Evolutionary conservation across 306 rosid species (phyloP).

Genomic region (Pachyrhizus erosus): DNA sequence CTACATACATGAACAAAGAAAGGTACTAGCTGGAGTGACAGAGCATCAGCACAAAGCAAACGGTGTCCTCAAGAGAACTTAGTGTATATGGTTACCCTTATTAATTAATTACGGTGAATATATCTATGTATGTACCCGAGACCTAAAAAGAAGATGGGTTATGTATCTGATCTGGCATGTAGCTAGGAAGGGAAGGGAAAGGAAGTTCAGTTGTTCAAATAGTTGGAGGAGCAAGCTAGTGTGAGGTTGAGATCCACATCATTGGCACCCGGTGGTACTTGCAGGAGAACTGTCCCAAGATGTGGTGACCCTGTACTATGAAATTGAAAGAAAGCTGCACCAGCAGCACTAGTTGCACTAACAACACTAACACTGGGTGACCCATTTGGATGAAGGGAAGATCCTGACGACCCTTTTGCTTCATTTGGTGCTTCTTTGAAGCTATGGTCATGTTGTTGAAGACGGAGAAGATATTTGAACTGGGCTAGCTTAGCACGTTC

Average conservation of each 20-base stretch:
- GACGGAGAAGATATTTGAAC: not conserved
- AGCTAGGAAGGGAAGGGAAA: too few relatives aligned
- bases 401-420: not conserved
- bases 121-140: not conserved
- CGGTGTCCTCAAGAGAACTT: not conserved
- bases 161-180: not conserved
- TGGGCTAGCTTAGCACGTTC: constrained; percentile 14
- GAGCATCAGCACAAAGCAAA: not conserved
- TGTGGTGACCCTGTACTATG: not conserved
- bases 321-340: not conserved
- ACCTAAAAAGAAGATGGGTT: not conserved
- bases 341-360: not conserved
- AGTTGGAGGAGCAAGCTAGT: not conserved
- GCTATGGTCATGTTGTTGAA: not conserved
- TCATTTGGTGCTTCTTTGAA: not conserved
- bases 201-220: not conserved
- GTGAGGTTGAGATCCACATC: constrained; percentile 20
- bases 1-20: not conserved
- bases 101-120: not conserved
- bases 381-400: not conserved
- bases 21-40: not conserved
- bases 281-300: not conserved
- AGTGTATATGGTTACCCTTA: not conserved
- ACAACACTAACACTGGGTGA: not conserved
- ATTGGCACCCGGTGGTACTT: not conserved